A percentile compares a stretch with the other conserved stretches of the same genome.
These are phyloP conservation scores for Nepenthes alata DNA, from an alignment of 179 eudicot genomes.

Conservation along the genomic window DNA sequence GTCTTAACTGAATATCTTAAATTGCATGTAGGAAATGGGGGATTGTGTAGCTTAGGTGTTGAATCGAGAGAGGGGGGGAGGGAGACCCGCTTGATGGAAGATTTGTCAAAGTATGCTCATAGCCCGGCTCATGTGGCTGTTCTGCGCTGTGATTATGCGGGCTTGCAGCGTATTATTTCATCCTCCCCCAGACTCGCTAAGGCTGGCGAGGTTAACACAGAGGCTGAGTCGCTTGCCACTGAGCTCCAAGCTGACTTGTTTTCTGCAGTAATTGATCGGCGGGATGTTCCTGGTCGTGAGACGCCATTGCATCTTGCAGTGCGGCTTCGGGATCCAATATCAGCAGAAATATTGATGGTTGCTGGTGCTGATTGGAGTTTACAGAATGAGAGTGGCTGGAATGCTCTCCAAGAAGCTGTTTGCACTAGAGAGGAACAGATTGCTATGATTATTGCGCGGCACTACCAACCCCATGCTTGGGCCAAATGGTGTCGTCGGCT, in stretches of 20 bases:
- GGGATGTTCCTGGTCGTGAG: conserved; percentile 80
- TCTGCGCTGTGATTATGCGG: conserved; percentile 45
- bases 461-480: conserved; percentile 90
- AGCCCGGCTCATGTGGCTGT: conserved; percentile 69
- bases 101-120: conserved; percentile 59
- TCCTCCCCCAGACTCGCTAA: conserved; percentile 55
- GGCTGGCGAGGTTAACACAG: conserved; percentile 54
- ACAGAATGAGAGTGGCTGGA: conserved; percentile 96
- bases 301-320: conserved; percentile 93
- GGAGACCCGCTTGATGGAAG: conserved; percentile 11
- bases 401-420: conserved; percentile 85
- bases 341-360: conserved; percentile 66
- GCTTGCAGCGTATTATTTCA: conserved; percentile 43
- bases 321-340: conserved; percentile 54
- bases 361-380: conserved; percentile 97
- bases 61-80: neutral
- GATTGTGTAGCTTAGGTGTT: conserved; percentile 2
- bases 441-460: conserved; percentile 69
- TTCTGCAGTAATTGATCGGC: conserved; percentile 56
- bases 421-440: conserved; percentile 64
- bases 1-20: too few species aligned
- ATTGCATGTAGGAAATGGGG: too few species aligned
- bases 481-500: conserved; percentile 95
- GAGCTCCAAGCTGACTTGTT: conserved; percentile 79
- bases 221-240: conserved; percentile 59